Evolutionary conservation across 139 green algal species (phyloP), one percentile per base, ranked within the genome.

Genomic region (Chlamydomonas sp.): DNA sequence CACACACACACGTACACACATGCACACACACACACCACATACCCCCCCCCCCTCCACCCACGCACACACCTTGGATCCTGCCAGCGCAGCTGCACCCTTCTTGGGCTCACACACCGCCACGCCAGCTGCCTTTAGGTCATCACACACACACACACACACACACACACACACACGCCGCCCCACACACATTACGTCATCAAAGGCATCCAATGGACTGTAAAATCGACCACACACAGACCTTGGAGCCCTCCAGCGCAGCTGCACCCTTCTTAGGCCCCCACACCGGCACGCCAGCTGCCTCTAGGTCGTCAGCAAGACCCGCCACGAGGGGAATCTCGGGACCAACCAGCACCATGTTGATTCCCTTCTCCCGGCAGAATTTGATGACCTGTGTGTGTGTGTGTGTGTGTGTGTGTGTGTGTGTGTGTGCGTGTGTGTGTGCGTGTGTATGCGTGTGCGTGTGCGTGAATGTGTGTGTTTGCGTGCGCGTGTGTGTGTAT

Each of bases 281-380:
- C 0, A 84, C 87, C 4, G 80, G 80, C 36, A 99, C 83, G 26
- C 88, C 88, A 3, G 80, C 85, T 1, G 49, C 68, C 22, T 71
- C 36, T 3, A 85, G 54, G 39, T 84, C 73, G 71, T 99, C 95
- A 4, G 85, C 88, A 29, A 98, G 74, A n/a, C 95, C 94, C 5
- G 89, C 90, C 13, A 98, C 94, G 30, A 99, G 76, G 0, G 93
- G 92, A 38, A 89, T 89, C 81, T 97, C 92, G 10, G 92, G 92
- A 1, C 92, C 92, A 54, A 97, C 83, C 61, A 94, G 79, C 30
- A 97, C 91, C 24, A 97, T 79, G 24, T 74, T 77, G 3, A 96
- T 73, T 4, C 48, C 48, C 50, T 93, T 86, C 29, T 88, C 71
- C 20, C 85, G 63, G 76, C 90, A 96, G 79, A 95, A 96, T 33